Conservation (phyloP, 2,329 filamentous ascomycete species). For the Cladosporium sp. region DNA sequence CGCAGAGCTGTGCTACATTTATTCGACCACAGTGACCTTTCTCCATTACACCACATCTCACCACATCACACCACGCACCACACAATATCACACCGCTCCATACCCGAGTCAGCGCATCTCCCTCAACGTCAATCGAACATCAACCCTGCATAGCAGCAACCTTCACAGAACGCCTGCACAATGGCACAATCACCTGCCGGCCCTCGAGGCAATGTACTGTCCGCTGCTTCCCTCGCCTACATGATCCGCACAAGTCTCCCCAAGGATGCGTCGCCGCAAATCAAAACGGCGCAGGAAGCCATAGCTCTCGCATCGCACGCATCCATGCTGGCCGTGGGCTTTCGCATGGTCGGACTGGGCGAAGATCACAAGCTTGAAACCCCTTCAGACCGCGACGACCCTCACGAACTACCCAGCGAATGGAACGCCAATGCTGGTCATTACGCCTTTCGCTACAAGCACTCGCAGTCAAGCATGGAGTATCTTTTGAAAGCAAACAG, state of each 20-base stretch:
- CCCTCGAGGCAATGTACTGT: constrained; percentile 38
- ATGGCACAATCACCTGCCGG: constrained; percentile 1
- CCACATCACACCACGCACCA: not conserved
- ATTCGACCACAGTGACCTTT: not conserved
- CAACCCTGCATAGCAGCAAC: not conserved
- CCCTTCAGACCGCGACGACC: constrained; percentile 37
- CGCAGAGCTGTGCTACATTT: not conserved
- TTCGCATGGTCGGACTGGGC: constrained; percentile 75
- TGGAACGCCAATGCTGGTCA: constrained; percentile 74
- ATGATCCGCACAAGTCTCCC: constrained; percentile 44
- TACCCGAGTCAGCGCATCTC: no score
- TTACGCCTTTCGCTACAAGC: constrained; percentile 81
- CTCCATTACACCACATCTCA: not conserved
- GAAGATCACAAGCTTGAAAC: constrained; percentile 66
- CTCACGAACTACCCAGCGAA: constrained; percentile 62
- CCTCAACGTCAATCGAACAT: not conserved
- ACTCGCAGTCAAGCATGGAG: constrained; percentile 78
- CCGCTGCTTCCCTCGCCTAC: constrained; percentile 38
- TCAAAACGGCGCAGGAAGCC: constrained; percentile 73
- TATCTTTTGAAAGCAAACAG: constrained; percentile 79
- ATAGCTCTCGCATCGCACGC: constrained; percentile 80
- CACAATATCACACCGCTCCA: not conserved
- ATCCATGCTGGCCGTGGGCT: constrained; percentile 74
- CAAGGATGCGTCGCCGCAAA: constrained; percentile 33
- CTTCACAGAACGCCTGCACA: not conserved